Evolutionary conservation across 169 alveolate genomes (phyloP).

Genomic region (Plasmodium billcollinsi): DNA sequence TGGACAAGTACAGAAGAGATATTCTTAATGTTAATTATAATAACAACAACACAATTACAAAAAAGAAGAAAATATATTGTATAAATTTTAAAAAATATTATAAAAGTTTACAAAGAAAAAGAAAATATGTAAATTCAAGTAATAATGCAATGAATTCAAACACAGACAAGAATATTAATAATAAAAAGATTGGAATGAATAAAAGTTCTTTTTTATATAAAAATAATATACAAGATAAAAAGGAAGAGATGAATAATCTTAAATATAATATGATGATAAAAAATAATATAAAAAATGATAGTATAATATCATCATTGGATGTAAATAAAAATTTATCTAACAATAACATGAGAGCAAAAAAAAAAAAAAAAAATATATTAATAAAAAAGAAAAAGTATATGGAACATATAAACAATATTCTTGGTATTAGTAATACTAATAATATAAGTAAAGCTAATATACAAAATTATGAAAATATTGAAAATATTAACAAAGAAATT

Average conservation of each 20-base stretch:
- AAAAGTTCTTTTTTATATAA: neutral
- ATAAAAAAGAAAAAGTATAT: neutral
- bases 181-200: neutral
- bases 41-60: constrained; percentile 35
- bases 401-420: too few relatives aligned
- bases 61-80: constrained; percentile 29
- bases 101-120: constrained; percentile 23
- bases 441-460: neutral
- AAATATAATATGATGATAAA: neutral
- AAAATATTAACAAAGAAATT: constrained; percentile 50
- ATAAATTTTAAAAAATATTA: constrained; percentile 31
- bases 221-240: neutral
- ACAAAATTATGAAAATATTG: constrained; percentile 12
- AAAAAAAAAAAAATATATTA: neutral
- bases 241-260: too few relatives aligned
- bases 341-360: neutral
- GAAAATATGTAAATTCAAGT: neutral
- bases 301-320: neutral
- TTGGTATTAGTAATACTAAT: too few relatives aligned
- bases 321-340: neutral
- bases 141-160: neutral
- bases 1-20: constrained; percentile 54
- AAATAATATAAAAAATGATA: neutral
- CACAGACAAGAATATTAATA: neutral
- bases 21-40: constrained; percentile 63